Conservation (phyloP, 2,329 filamentous ascomycete genomes). For the Nigrospora osmanthi region DNA sequence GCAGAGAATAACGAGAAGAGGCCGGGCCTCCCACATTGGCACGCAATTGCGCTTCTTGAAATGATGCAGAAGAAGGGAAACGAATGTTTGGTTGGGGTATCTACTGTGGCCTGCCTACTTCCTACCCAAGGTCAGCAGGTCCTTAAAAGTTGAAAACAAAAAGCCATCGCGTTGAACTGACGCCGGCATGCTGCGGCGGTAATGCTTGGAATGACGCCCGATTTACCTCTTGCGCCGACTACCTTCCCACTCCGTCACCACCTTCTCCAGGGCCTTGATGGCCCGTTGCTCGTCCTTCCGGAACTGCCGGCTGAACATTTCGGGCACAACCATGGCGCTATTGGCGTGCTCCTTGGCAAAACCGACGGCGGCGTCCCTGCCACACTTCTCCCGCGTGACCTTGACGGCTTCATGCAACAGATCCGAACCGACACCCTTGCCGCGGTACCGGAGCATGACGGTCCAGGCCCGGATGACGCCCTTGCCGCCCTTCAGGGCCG, state of each 20-base stretch:
- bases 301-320: constrained; percentile 54
- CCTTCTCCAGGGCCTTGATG: constrained; percentile 40
- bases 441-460: constrained; percentile 59
- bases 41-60: no score
- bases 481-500: constrained; percentile 46
- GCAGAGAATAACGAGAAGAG: no score
- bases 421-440: constrained; percentile 63
- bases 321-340: constrained; percentile 54
- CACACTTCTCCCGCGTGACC: constrained; percentile 59
- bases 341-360: constrained; percentile 77
- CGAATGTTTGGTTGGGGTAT: no score
- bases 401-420: constrained; percentile 67
- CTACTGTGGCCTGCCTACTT: no score
- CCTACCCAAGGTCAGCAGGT: no score
- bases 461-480: constrained; percentile 80
- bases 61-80: no score
- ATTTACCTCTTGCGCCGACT: constrained; percentile 37
- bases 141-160: no score
- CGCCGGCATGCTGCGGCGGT: no score
- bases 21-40: no score
- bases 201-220: constrained; percentile 5
- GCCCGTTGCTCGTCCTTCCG: constrained; percentile 51
- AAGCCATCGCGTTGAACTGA: no score
- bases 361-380: constrained; percentile 57
- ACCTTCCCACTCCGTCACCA: constrained; percentile 40